Conservation (phyloP, 1,139 yeast species). For the Scheffersomyces quercinus region DNA sequence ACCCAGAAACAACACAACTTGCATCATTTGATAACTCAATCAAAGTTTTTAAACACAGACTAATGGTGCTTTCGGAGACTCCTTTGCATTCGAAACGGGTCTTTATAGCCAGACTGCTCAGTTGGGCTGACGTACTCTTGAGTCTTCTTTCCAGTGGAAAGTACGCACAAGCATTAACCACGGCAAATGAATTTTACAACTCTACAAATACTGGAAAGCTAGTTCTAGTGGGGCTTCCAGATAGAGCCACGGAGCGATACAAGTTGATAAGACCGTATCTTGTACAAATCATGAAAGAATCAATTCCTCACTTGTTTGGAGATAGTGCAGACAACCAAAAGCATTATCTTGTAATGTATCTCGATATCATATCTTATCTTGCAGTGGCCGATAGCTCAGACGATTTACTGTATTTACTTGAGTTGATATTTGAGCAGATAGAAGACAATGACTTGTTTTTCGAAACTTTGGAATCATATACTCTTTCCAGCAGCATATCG, state of each 20-base stretch:
- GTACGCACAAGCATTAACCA: slow-evolving; percentile 55
- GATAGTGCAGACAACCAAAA: slow-evolving; percentile 16
- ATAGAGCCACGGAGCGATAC: slow-evolving; percentile 42
- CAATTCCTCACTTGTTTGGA: slow-evolving; percentile 42
- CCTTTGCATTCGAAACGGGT: slow-evolving; percentile 35
- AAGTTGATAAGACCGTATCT: slow-evolving; percentile 54
- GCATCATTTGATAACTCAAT: slow-evolving; percentile 15
- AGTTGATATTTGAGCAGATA: slow-evolving; percentile 52
- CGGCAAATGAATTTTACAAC: slow-evolving; percentile 55
- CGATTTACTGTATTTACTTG: slow-evolving; percentile 44
- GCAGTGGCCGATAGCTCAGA: slow-evolving; percentile 10
- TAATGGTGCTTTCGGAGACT: slow-evolving; percentile 21
- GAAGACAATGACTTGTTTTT: slow-evolving; percentile 44
- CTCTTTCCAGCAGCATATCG: slow-evolving; percentile 47
- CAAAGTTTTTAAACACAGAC: slow-evolving; percentile 27
- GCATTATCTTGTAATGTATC: slow-evolving; percentile 18
- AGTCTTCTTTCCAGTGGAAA: slow-evolving; percentile 48
- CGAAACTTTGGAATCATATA: slow-evolving; percentile 48
- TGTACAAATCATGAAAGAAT: slow-evolving; percentile 54
- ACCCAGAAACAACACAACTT: background rate
- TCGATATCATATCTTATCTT: slow-evolving; percentile 25
- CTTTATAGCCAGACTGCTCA: slow-evolving; percentile 57
- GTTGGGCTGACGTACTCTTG: slow-evolving; percentile 72
- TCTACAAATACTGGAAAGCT: slow-evolving; percentile 48
- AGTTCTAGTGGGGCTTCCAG: slow-evolving; percentile 55